Evolutionary conservation across 2,329 filamentous ascomycete genomes (phyloP), one percentile per base, ranked within the genome.

Genomic region (Acrodontium crateriforme): DNA sequence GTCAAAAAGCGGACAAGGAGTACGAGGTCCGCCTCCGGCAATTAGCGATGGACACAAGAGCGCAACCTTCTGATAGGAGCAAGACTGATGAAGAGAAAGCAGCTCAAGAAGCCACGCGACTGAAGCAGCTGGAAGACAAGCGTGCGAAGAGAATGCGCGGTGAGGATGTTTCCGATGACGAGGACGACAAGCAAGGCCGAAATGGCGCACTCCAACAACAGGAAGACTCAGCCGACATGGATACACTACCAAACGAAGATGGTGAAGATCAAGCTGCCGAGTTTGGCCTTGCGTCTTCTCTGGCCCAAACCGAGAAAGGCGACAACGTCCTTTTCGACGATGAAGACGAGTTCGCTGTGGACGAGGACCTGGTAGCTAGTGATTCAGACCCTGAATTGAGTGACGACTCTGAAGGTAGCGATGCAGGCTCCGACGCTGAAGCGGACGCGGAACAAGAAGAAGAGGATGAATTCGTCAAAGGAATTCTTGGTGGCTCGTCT

Each of bases 321-420:
- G 54, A 40, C 33, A 57, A 62, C 14, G 45, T 84, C 11, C 80
- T 74, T 5, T 76, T 92, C 18, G 84, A 93, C 39, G 87, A 94
- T 42, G 87, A 95, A 49, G 87, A 95, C 44, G 83, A 94, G 43
- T 95, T 95, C 45, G 52, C 87, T 15, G 74, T 94, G 36, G 87
- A 95, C 34, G 81, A 89, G 37, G 78, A 92, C 46, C 65, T 95
- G 10, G 69, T 94, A 18, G 84, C 84, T 9, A 85, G 76, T 41
- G 80, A 74, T 19, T 87, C 81, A 3, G 60, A 64, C 25, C 45
- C 49, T n/a, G 55, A 60, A 11, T 29, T 39, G 7, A 41, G 36
- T 24, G 37, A 38, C 9, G 36, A 36, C 16, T 30, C 30, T 16
- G 39, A 27, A 4, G 21, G 9, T 9, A 38, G 31, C 17, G 38